These are phyloP conservation scores for Cryptosporidium andersoni DNA, from an alignment of 169 alveolate species.

Conservation along the genomic window DNA sequence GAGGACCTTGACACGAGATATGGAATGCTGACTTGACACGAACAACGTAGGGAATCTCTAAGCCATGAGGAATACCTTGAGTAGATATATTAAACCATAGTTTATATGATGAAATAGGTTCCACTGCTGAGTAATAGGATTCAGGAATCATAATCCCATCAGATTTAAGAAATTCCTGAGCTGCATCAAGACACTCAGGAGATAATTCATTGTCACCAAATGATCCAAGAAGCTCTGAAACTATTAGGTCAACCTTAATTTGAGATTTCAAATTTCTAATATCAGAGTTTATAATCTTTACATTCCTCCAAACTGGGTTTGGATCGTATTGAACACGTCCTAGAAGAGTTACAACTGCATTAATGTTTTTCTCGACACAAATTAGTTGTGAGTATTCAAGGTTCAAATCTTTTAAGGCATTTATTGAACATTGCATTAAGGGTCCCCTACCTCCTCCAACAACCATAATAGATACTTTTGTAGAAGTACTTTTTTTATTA, in stretches of 20 bases:
- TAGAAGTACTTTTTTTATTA: conserved; percentile 6
- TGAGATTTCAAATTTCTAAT: conserved; percentile 75
- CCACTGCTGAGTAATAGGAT: conserved; percentile 75
- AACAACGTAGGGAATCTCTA: conserved; percentile 79
- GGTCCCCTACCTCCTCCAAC: conserved; percentile 90
- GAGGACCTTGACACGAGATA: conserved; percentile 72
- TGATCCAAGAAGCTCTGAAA: conserved; percentile 84
- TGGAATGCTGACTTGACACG: conserved; percentile 67
- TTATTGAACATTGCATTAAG: conserved; percentile 77
- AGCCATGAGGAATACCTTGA: conserved; percentile 22
- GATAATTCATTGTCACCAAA: conserved; percentile 88
- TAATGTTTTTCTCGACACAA: conserved; percentile 83
- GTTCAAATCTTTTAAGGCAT: conserved; percentile 75
- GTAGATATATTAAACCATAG: conserved; percentile 74
- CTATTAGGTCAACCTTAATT: conserved; percentile 78
- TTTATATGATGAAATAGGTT: conserved; percentile 80
- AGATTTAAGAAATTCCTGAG: conserved; percentile 75
- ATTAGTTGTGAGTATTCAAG: conserved; percentile 67
- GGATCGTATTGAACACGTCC: conserved; percentile 41
- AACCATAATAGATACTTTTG: conserved; percentile 75
- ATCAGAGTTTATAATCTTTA: conserved; percentile 76
- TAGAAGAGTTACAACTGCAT: conserved; percentile 79
- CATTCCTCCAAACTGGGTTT: conserved; percentile 58
- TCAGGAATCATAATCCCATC: conserved; percentile 82
- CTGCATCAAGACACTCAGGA: conserved; percentile 84